Base-by-base conservation (phyloP, 345 rosid species). In the Hirschfeldia incana region DNA sequence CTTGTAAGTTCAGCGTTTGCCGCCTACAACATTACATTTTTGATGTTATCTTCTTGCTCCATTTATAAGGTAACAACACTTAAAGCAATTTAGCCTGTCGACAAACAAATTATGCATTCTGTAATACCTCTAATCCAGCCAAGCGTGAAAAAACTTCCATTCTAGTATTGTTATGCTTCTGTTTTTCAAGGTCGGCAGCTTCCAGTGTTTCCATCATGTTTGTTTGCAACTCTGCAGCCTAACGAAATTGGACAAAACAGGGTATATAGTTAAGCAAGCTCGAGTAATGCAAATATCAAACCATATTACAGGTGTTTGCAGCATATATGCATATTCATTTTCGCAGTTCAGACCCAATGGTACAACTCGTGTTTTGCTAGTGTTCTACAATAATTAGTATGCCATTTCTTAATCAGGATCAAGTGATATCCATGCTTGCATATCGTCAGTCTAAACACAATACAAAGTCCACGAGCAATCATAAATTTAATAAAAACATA, bases 221-320 rank as follows among this genome's bases (percentile, higher is more conserved):
- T 64, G 94, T 86, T 84, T 94, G 99, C 81, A 94, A 88, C 70
- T 94, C 92, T 0, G 97, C 89, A 86, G 97, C 99, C 99, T 94
- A 81, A 7, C 15, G 13, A 75, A 83, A 51, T 32, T 80, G 76
- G 34, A 71, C 76, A 80, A 37, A 79, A 44, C 59, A 78, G 37
- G 42, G 63, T 67, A 67, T 29, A 10, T 60, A 44, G 33, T 42
- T 65, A 69, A 68, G 15, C 55, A 12, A 46, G 55, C 55, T 13
- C 16, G 55, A 46, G 15, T 46, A 46, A 46, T 46, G 4, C 53
- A 46, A 46, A 46, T 1, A 46, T 46, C 55, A 42, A 42, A 42
- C 55, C 21, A 46, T 46, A 46, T 46, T 46, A 4, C 30, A 51
- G 60, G 37, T 75, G 61, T 62, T 68, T 8, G 51, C 70, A 79